Base-by-base conservation (phyloP, 345 rosid genomes). In the Syzygium jambos region DNA sequence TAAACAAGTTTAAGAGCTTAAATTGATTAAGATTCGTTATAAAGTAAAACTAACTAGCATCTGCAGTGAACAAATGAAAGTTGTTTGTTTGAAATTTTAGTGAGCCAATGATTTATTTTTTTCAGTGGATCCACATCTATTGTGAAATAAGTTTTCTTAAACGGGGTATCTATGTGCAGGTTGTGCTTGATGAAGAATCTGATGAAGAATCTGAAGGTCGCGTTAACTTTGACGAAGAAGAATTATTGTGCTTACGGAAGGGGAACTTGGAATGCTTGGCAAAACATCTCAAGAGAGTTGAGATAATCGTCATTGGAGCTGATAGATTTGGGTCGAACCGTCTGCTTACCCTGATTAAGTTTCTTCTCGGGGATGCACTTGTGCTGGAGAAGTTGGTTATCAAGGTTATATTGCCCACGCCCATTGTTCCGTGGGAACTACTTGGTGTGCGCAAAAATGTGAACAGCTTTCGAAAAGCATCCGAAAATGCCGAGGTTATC, bases 181-280 rank as follows among this genome's bases (percentile, higher is more conserved):
- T 65, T 63, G 11, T 6, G 4, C 2, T 14, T 29, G 38, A n/a
- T n/a, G n/a, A n/a, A n/a, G n/a, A 34, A 3, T 3, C 3, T 34
- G 10, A 29, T 14, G 41, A 14, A 14, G 10, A 61, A 61, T 63
- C 10, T 29, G 3, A 15, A 6, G 38, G 15, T 1, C 0, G 0
- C 7, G 3, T 63, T 29, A 63, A 2, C 77, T 63, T 63, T 7
- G 11, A 34, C 2, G 16, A 3, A 54, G 65, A 41, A 30, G 63
- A 54, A 11, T 56, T 29, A 5, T 54, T 85, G 51, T 59, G 25
- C 49, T 11, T 7, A 46, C 5, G 17, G 25, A 38, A 30, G 11
- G 41, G n/a, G 30, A 34, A 13, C 65, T 85, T 54, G 0, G 21
- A 13, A 11, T 54, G 51, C 16, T 54, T 85, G 65, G 57, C 6